Conservation (phyloP, 2,329 filamentous ascomycete species). For the Paraphoma chrysanthemicola region DNA sequence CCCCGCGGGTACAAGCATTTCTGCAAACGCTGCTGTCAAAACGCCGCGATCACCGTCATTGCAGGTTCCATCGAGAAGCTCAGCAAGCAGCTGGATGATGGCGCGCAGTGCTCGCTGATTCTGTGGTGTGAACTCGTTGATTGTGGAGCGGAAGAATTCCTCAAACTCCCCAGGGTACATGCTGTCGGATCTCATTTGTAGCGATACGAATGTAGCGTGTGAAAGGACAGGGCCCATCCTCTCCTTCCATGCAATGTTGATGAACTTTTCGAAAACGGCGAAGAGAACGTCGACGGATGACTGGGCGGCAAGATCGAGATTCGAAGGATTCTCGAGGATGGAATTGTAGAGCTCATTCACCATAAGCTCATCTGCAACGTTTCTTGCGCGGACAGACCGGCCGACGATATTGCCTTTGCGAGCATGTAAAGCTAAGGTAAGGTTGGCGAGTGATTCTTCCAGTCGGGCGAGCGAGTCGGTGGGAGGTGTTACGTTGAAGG, state of each 20-base stretch:
- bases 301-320: conserved; percentile 77
- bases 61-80: conserved; percentile 85
- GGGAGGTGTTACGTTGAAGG: conserved; percentile 33
- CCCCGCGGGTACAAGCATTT: conserved; percentile 80
- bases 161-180: conserved; percentile 75
- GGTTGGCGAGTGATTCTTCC: conserved; percentile 85
- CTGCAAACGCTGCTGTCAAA: conserved; percentile 85
- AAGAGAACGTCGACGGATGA: conserved; percentile 84
- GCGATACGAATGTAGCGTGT: conserved; percentile 70
- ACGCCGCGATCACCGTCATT: conserved; percentile 92
- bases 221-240: conserved; percentile 87
- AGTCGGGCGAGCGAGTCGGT: conserved; percentile 66
- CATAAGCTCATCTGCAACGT: conserved; percentile 74
- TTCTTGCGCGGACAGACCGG: conserved; percentile 73
- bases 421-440: conserved; percentile 80
- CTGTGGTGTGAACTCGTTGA: conserved; percentile 63
- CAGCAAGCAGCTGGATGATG: conserved; percentile 83
- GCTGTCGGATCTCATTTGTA: conserved; percentile 71
- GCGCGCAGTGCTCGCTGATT: conserved; percentile 79
- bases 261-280: conserved; percentile 90
- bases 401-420: conserved; percentile 88
- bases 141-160: conserved; percentile 61
- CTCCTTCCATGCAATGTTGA: conserved; percentile 85
- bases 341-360: conserved; percentile 93
- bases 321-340: conserved; percentile 81